Base-by-base conservation (phyloP, 2,329 filamentous ascomycete genomes). In the Colletotrichum magnum region DNA sequence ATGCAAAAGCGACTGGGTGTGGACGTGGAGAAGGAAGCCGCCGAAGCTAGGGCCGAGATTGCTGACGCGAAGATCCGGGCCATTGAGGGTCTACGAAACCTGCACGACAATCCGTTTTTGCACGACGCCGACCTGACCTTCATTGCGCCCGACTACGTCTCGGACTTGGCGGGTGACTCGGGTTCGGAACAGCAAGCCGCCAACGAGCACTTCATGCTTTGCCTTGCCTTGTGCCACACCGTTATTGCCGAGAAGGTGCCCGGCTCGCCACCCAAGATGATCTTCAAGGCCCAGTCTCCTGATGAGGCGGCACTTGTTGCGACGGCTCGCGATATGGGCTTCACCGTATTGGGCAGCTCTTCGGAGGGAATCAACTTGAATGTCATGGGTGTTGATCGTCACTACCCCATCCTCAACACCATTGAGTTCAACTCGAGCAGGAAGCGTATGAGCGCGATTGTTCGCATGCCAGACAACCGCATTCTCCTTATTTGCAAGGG, bases 401-500 rank as follows among this genome's bases (percentile, higher is more conserved):
- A 92, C 71, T 99, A 96, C 78, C 91, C 90, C 16, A 92, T 99
- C 39, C 88, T 99, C 56, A 98, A 97, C 80, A 97, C 93, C 1
- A 91, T 99, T 45, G 96, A 99, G 78, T 99, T 99, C 85, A 98
- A 98, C 79, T 98, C 95, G 0, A 94, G 92, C 51, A 89, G 96
- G 76, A 99, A 99, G 83, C 90, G 96, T 73, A 99, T 99, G 96
- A 98, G 95, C 81, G 94, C 95, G 2, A 98, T 99, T 73, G 91
- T 99, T 58, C 89, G 93, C 67, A 97, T 98, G 94, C 95, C 96
- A 0, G 90, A 98, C 79, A 92, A 93, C 48, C 91, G 88, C 68
- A 98, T 99, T 71, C 87, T 96, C 63, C 87, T 99, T 1, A 97
- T 97, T 81, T 99, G 96, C 86, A 99, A 99, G 83, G 96, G 96